These are phyloP conservation scores for Candida morakotiae DNA, from an alignment of 805 yeast genomes.

Conservation along the genomic window DNA sequence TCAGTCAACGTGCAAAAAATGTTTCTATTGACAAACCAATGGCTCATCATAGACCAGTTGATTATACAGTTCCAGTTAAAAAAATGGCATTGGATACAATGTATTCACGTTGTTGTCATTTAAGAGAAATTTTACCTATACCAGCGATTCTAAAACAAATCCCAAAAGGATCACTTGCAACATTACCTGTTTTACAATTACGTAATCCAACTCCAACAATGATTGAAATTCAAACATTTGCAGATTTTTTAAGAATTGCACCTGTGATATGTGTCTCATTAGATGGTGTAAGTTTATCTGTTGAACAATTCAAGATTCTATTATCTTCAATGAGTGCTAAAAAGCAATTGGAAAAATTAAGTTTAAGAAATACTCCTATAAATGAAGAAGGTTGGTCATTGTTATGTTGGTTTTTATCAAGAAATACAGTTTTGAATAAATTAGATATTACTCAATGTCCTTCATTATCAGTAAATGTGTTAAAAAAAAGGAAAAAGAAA, in stretches of 20 bases:
- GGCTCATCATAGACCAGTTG: conserved; percentile 14
- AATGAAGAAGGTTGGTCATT: conserved; percentile 72
- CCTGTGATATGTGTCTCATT: conserved; percentile 73
- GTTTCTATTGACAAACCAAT: conserved; percentile 32
- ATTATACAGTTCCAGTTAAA: conserved; percentile 31
- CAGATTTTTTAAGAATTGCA: conserved; percentile 83
- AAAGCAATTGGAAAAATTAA: conserved; percentile 62
- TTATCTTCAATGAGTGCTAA: conserved; percentile 67
- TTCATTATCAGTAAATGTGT: conserved; percentile 39
- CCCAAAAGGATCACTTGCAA: conserved; percentile 71
- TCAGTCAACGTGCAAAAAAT: conserved; percentile 20
- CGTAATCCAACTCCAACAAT: conserved; percentile 87
- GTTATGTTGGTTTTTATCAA: conserved; percentile 69
- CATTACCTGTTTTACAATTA: conserved; percentile 66
- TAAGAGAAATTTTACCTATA: conserved; percentile 86
- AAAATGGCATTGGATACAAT: conserved; percentile 62
- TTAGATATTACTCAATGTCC: conserved; percentile 73
- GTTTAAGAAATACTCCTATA: conserved; percentile 74
- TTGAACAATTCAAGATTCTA: conserved; percentile 74
- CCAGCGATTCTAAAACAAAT: conserved; percentile 76
- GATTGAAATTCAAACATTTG: conserved; percentile 81
- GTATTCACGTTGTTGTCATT: conserved; percentile 89
- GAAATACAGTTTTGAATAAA: conserved; percentile 53
- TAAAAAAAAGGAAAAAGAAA: conserved; percentile 31
- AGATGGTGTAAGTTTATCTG: conserved; percentile 73